These are phyloP conservation scores for Chamaenerion angustifolium DNA, from an alignment of 345 rosid species.

Conservation along the genomic window DNA sequence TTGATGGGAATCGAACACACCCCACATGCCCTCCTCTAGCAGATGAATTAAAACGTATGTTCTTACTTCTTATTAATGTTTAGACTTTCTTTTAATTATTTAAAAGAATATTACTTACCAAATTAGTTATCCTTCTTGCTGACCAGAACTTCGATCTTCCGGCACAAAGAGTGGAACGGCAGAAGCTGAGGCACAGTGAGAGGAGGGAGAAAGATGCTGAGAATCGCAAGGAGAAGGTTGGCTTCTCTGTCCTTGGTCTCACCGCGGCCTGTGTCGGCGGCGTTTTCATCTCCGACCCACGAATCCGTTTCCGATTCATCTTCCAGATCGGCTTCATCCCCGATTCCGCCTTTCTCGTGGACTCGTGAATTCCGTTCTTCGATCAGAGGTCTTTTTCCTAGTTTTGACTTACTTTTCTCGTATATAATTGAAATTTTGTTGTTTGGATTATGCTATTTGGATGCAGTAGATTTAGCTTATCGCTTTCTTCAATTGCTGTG, in stretches of 20 bases:
- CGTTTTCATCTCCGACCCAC: conserved; percentile 19
- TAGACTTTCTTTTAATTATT: no score
- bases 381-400: conserved; percentile 41
- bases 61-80: no score
- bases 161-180: no score
- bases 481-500: not conserved
- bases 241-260: conserved; percentile 35
- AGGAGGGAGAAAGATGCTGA: conserved; percentile 31
- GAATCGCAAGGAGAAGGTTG: conserved; percentile 65
- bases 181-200: no score
- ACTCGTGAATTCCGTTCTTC: conserved; percentile 21
- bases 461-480: not conserved
- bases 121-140: no score
- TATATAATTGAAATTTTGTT: no score
- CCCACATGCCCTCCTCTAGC: no score
- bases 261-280: conserved; percentile 21
- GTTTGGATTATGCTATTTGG: not conserved
- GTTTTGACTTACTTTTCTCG: not conserved
- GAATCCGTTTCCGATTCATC: conserved; percentile 12
- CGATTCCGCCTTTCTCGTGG: conserved; percentile 12
- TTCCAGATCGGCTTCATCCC: conserved; percentile 22
- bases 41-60: no score
- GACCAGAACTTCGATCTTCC: no score
- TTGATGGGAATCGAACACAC: no score
- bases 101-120: no score